Conservation (phyloP, 1,139 yeast genomes). For the Sugiyamaella pinicola region DNA sequence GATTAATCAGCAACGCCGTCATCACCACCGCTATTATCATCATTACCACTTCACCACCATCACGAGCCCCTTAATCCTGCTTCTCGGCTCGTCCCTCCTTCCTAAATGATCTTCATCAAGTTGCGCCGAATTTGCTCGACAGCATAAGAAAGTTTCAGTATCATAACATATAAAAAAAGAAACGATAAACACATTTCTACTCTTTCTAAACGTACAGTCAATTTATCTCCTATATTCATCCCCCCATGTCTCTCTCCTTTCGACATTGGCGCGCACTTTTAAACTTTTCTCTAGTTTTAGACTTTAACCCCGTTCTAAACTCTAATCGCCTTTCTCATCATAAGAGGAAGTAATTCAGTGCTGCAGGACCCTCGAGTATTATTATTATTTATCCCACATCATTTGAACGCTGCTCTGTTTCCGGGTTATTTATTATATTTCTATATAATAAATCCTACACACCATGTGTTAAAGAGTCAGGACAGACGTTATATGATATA, state of each 20-base stretch:
- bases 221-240: too few species aligned
- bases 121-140: background rate
- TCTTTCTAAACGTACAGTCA: too few species aligned
- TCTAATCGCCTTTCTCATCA: background rate
- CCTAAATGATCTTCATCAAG: background rate
- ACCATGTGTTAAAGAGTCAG: background rate
- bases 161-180: background rate
- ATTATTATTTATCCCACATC: constrained; percentile 6
- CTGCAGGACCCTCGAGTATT: background rate
- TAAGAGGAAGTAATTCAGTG: too few species aligned
- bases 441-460: constrained; percentile 2
- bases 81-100: too few species aligned
- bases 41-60: background rate
- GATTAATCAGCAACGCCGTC: too few species aligned
- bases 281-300: background rate
- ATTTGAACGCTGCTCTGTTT: constrained; percentile 1
- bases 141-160: background rate
- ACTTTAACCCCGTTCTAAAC: background rate
- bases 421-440: constrained; percentile 3
- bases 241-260: too few species aligned
- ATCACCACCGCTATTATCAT: too few species aligned
- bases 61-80: background rate
- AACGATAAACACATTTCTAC: background rate
- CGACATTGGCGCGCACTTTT: background rate
- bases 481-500: background rate